Base-by-base conservation (phyloP, 2,329 filamentous ascomycete species). In the Immersiporthe knoxdaviesiana region DNA sequence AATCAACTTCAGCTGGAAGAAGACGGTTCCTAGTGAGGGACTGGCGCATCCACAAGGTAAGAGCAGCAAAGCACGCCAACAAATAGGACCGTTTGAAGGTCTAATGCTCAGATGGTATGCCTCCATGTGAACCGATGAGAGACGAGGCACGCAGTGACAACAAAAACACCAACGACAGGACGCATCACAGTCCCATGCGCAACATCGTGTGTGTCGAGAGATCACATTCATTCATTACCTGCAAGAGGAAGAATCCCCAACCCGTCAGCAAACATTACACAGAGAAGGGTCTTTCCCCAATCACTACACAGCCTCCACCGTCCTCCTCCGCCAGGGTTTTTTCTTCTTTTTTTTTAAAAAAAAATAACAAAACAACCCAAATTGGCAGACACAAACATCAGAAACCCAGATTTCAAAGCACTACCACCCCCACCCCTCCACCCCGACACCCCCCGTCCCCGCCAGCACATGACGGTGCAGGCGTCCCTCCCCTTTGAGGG, bases 331-430 rank as follows among this genome's bases (percentile, higher is more conserved):
- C 35, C 58, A 47, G 41, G 41, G 2, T 47, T 7, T 47, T 18
- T 47, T 7, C 14, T 18, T 44, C 5, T n/a, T n/a, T 18, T 44
- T 44, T 16, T 44, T 24, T 10, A 16, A 18, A 21, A 12, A 27
- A 41, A 60, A 14, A 14, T 6, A 24, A 61, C 7, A 39, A 39
- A 12, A 39, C 37, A 39, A 39, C 35, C n/a, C n/a, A 61, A 14
- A 16, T 18, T 35, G 56, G 35, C 56, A 58, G 63, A 24, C 50
- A 54, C 44, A 35, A 37, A 58, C 73, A 73, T 79, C 78, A 79
- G 78, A 79, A 79, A 78, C 78, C 79, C 79, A 77, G 66, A 72
- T 65, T 78, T 80, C 68, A 78, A 79, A 81, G 78, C 79, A 81
- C 74, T 68, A 80, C 79, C 75, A 74, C 74, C 77, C 76, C 75